phyloP scores from a whole-genome alignment of 2,329 filamentous ascomycete species.

The Gremmenia infestans region DNA sequence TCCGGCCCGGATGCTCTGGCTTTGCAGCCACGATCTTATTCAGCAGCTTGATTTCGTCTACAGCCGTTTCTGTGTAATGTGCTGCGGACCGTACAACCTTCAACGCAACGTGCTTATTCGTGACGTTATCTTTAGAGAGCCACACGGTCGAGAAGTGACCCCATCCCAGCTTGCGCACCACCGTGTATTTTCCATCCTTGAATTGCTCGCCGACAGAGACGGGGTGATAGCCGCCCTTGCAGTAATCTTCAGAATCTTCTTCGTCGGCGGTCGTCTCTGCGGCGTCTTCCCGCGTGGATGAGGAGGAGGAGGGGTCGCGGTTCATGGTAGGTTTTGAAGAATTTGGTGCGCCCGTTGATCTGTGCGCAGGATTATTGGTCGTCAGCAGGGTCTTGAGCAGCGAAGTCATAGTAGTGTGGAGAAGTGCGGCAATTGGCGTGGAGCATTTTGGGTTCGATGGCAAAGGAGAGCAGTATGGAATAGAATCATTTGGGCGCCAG shows the following conservation, averaged over 20 bases:
- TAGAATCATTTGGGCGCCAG: neutral
- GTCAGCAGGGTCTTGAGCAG: conserved; percentile 27
- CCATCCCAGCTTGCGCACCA: conserved; percentile 95
- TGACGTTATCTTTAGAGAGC: conserved; percentile 76
- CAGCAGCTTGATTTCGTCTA: conserved; percentile 97
- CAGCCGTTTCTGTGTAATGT: conserved; percentile 97
- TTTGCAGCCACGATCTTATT: conserved; percentile 96
- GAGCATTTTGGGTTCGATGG: neutral
- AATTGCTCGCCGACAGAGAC: conserved; percentile 93
- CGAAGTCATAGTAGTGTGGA: conserved; percentile 25
- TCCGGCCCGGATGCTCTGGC: conserved; percentile 86
- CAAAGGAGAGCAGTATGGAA: neutral
- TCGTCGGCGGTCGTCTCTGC: conserved; percentile 94
- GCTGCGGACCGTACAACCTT: conserved; percentile 97
- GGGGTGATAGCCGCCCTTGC: conserved; percentile 97
- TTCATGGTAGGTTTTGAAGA: conserved; percentile 27
- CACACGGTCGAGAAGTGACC: conserved; percentile 98
- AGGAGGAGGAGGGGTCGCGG: conserved; percentile 59
- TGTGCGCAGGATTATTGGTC: conserved; percentile 25
- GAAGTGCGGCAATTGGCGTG: neutral
- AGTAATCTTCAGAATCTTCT: conserved; percentile 98
- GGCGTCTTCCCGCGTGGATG: conserved; percentile 74
- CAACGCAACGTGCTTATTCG: conserved; percentile 89
- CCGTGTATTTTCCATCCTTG: conserved; percentile 94
- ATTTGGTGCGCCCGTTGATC: conserved; percentile 25